Percentiles rank a stretch among this genome's conserved stretches.
These are phyloP conservation scores for Metschnikowia henanensis DNA, from an alignment of 805 yeast genomes.

Conservation along the genomic window DNA sequence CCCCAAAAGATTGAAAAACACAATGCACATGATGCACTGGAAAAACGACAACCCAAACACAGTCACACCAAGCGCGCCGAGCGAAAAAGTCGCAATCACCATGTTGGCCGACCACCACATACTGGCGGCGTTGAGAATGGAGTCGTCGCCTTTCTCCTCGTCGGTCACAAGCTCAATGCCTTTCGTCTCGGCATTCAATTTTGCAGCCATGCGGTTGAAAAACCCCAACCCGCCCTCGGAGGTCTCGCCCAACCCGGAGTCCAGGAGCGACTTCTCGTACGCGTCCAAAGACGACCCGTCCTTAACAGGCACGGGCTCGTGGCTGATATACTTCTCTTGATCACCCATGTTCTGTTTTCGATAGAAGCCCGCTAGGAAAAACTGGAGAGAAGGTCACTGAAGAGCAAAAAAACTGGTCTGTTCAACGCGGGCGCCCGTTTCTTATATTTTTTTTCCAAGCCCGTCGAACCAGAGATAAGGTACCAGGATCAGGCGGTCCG, in stretches of 20 bases:
- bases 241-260: constrained; percentile 28
- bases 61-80: constrained; percentile 65
- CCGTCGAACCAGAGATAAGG: constrained; percentile 4
- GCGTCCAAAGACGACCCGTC: constrained; percentile 24
- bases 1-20: constrained; percentile 76
- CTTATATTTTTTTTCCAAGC: constrained; percentile 2
- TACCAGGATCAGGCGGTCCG: not conserved
- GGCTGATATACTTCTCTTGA: constrained; percentile 14
- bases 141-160: constrained; percentile 69
- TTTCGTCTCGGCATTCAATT: constrained; percentile 47
- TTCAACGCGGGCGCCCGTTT: constrained; percentile 1
- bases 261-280: constrained; percentile 24
- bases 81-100: constrained; percentile 78
- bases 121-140: constrained; percentile 68
- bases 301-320: constrained; percentile 13
- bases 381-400: not conserved
- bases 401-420: not conserved
- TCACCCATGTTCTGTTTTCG: constrained; percentile 17
- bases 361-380: not conserved
- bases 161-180: constrained; percentile 84
- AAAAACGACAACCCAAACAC: constrained; percentile 71
- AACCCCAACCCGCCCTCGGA: constrained; percentile 25
- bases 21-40: constrained; percentile 62
- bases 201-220: constrained; percentile 33
- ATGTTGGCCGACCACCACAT: constrained; percentile 93